Percentiles rank a stretch among this genome's conserved stretches.
Evolutionary conservation across 371 early-diverging fungal genomes (phyloP).

Genomic region (Rhizopus delemar): DNA sequence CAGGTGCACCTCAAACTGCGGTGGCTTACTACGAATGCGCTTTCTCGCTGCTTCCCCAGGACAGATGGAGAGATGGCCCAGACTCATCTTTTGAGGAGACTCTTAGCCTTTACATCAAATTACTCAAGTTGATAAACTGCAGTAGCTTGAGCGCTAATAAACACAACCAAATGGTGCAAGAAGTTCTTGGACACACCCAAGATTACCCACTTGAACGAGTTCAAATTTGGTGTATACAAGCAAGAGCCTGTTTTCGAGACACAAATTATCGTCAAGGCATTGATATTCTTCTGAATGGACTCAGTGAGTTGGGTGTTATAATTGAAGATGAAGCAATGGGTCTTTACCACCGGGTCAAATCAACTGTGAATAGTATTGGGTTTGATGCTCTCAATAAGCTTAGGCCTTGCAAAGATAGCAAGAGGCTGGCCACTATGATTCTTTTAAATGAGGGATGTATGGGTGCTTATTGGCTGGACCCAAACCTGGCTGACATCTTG

Average conservation of each 20-base stretch:
- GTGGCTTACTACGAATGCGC: slow-evolving; percentile 34
- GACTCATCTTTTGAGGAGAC: slow-evolving; percentile 42
- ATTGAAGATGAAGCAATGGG: slow-evolving; percentile 17
- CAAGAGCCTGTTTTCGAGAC: slow-evolving; percentile 37
- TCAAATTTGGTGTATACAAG: slow-evolving; percentile 39
- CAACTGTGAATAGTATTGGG: slow-evolving; percentile 21
- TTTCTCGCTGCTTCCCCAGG: slow-evolving; percentile 25
- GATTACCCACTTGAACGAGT: slow-evolving; percentile 36
- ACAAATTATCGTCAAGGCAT: slow-evolving; percentile 38
- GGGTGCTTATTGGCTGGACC: slow-evolving; percentile 46
- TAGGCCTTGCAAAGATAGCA: slow-evolving; percentile 25
- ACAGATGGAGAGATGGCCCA: slow-evolving; percentile 31
- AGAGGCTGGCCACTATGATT: slow-evolving; percentile 35
- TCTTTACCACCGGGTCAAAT: slow-evolving; percentile 22
- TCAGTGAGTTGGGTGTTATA: slow-evolving; percentile 30
- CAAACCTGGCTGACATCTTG: slow-evolving; percentile 35
- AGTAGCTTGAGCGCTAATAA: not conserved
- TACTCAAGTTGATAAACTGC: slow-evolving; percentile 32
- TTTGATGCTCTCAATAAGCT: slow-evolving; percentile 22
- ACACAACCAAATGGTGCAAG: slow-evolving; percentile 17
- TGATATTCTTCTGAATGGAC: slow-evolving; percentile 32
- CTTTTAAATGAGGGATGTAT: slow-evolving; percentile 42
- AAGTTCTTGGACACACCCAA: slow-evolving; percentile 33
- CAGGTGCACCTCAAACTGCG: slow-evolving; percentile 41
- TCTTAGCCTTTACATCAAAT: slow-evolving; percentile 35